Base-by-base conservation (phyloP, 148 eudicot genomes). In the Rhododendron simsii region DNA sequence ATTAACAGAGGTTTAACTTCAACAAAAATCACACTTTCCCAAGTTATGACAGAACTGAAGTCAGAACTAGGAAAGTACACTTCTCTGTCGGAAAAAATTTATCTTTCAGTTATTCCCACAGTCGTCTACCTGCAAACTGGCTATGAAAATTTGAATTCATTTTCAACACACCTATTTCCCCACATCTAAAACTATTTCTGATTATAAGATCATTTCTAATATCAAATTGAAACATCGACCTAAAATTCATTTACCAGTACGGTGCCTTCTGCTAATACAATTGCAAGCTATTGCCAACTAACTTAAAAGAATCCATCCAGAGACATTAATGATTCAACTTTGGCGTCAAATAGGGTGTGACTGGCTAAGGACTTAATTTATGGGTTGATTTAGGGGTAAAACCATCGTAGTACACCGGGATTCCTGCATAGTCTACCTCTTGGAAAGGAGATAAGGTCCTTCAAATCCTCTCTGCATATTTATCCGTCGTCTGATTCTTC, bases 211-310 rank as follows among this genome's bases (percentile, higher is more conserved):
- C 21, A 18, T 39, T 39, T 9, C n/a, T 75, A 37, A 75, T 41
- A 41, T 44, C 14, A 45, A 77, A 77, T 44, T 41, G 30, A 77
- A 35, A 77, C 26, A 21, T 41, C 5, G 0, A 44, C 28, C 80
- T 77, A 4, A 44, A 21, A 77, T 20, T 33, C 80, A 44, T 77
- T 21, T 77, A 77, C 51, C 12, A 4, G 30, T 21, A 20, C 14
- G 0, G 23, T 41, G 50, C 51, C 50, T 44, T 77, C 15, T 21
- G 80, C 51, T 41, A 21, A 39, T 77, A 41, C 80, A 77, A 77
- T 21, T 77, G 79, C 47, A 75, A 75, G 79, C 80, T 20, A 77
- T 77, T 16, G 50, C 80, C 50, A 77, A 77, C 28, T 44, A 76
- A 76, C 28, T 35, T 37, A 76, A 39, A 2, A 74, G 50, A 28